These are phyloP conservation scores for Leptomonas pyrrhocoris DNA, from an alignment of 208 protist species.

Conservation along the genomic window DNA sequence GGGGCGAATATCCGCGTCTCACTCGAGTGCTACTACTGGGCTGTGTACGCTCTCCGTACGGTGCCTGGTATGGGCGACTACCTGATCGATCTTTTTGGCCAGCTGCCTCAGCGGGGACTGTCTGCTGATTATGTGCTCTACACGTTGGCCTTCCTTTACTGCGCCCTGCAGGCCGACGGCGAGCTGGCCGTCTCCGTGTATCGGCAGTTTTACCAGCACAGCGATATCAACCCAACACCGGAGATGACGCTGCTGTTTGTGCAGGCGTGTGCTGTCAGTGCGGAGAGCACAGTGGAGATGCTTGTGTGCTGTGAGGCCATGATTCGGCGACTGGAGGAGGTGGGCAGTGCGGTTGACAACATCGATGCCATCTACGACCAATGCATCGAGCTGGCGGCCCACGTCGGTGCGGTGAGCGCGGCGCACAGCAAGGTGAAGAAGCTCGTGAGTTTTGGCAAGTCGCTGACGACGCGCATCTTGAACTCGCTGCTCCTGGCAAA, in stretches of 20 bases:
- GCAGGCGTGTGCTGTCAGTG: slow-evolving; percentile 73
- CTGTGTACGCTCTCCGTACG: slow-evolving; percentile 73
- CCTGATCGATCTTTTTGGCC: slow-evolving; percentile 73
- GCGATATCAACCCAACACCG: slow-evolving; percentile 80
- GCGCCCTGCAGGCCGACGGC: slow-evolving; percentile 75
- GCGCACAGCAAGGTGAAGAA: slow-evolving; percentile 79
- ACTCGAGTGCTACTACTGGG: slow-evolving; percentile 79
- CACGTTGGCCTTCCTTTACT: slow-evolving; percentile 79
- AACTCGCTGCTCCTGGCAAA: slow-evolving; percentile 89
- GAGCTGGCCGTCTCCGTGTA: slow-evolving; percentile 80
- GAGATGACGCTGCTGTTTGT: slow-evolving; percentile 83
- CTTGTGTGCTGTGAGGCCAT: slow-evolving; percentile 47
- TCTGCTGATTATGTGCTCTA: slow-evolving; percentile 81
- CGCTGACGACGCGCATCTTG: slow-evolving; percentile 75
- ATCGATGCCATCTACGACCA: slow-evolving; percentile 73
- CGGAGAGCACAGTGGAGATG: slow-evolving; percentile 67
- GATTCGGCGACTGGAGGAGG: slow-evolving; percentile 65
- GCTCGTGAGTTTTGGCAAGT: slow-evolving; percentile 77
- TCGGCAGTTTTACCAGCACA: slow-evolving; percentile 63
- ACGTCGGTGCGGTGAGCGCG: slow-evolving; percentile 72
- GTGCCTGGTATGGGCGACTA: slow-evolving; percentile 78
- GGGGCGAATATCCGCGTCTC: slow-evolving; percentile 54
- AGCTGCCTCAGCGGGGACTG: slow-evolving; percentile 74
- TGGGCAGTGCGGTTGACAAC: slow-evolving; percentile 71
- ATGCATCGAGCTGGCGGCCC: slow-evolving; percentile 80